Evolutionary conservation across 352 stramenopile species (phyloP).

Genomic region (Pythium periplocum): DNA sequence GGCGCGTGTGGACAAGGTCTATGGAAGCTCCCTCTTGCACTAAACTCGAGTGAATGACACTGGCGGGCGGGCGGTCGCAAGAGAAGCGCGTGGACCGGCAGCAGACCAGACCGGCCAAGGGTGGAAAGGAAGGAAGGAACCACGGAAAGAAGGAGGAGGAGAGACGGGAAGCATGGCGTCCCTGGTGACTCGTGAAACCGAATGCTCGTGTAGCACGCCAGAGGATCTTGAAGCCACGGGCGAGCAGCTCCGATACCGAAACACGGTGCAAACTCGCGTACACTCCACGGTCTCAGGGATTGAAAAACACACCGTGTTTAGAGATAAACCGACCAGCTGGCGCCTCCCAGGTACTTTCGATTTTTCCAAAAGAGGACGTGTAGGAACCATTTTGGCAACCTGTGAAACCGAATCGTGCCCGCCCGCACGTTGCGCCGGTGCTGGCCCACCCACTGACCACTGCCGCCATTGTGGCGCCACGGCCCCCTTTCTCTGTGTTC

Average conservation of each 20-base stretch:
- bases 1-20: background rate
- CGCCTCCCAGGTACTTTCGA: constrained; percentile 8
- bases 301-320: constrained; percentile 6
- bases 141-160: constrained; percentile 7
- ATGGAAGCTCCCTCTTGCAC: too few species aligned
- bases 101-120: too few species aligned
- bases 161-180: constrained; percentile 1
- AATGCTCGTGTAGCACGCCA: constrained; percentile 5
- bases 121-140: constrained; percentile 15
- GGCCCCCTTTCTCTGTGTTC: background rate
- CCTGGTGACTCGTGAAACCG: constrained; percentile 9
- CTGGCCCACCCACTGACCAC: too few species aligned
- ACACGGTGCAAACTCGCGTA: constrained; percentile 5
- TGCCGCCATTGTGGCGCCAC: too few species aligned
- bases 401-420: background rate
- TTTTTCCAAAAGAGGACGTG: constrained; percentile 9
- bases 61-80: too few species aligned
- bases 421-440: too few species aligned
- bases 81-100: too few species aligned
- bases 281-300: too few species aligned
- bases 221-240: constrained; percentile 18
- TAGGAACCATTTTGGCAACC: background rate
- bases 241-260: constrained; percentile 7
- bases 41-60: too few species aligned
- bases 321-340: constrained; percentile 4